Percentiles rank a stretch among this genome's conserved stretches.
Evolutionary conservation across 2,329 filamentous ascomycete genomes (phyloP).

Genomic region (Nothopassalora personata): DNA sequence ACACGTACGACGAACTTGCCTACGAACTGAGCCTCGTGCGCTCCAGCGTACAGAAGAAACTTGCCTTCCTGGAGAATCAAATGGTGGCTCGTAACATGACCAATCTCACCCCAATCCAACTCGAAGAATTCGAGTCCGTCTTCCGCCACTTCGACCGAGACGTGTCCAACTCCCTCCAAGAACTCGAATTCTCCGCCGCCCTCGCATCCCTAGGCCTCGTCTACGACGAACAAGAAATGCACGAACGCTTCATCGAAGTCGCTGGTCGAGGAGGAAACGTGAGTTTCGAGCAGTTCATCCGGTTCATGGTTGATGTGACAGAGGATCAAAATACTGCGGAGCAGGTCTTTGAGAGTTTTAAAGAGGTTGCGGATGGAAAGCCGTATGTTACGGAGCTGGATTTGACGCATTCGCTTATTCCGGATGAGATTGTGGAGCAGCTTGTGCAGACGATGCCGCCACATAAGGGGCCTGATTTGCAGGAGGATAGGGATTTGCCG

Average conservation of each 20-base stretch:
- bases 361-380: constrained; percentile 95
- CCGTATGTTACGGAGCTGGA: constrained; percentile 98
- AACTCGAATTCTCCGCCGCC: constrained; percentile 93
- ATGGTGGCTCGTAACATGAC: constrained; percentile 99
- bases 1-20: constrained; percentile 91
- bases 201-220: constrained; percentile 91
- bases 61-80: constrained; percentile 95
- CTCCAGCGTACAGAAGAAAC: constrained; percentile 89
- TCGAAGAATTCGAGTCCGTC: constrained; percentile 97
- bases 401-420: constrained; percentile 86
- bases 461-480: constrained; percentile 78
- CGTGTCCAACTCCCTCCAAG: constrained; percentile 79
- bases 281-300: constrained; percentile 97
- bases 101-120: constrained; percentile 93
- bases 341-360: constrained; percentile 96
- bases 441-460: constrained; percentile 78
- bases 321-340: constrained; percentile 98
- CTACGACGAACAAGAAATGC: constrained; percentile 97
- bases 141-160: constrained; percentile 98
- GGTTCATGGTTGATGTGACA: constrained; percentile 98
- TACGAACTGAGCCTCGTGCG: constrained; percentile 92
- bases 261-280: constrained; percentile 64
- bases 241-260: constrained; percentile 86
- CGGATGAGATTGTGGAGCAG: constrained; percentile 94
- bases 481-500: constrained; percentile 73